A percentile compares a stretch with the other conserved stretches of the same genome.
phyloP scores from a whole-genome alignment of 495 filamentous ascomycete genomes.

The Hyaloscypha bicolor region DNA sequence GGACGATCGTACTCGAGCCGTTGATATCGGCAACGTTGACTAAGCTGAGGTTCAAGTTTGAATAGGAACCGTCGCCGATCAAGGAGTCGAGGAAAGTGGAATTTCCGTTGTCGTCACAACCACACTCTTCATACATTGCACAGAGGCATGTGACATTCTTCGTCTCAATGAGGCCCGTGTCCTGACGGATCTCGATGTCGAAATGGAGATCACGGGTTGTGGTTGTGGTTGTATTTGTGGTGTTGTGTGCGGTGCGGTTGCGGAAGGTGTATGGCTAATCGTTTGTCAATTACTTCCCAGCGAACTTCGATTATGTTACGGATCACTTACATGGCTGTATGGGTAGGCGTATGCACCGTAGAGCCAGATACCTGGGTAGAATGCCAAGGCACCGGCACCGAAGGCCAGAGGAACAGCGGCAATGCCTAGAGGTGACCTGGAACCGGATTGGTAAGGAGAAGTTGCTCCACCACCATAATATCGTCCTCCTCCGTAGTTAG shows the following conservation, averaged over 20 bases:
- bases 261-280: slow-evolving; percentile 55
- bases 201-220: neutral
- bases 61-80: slow-evolving; percentile 67
- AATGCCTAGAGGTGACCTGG: slow-evolving; percentile 56
- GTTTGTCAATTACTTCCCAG: too few species aligned
- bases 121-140: slow-evolving; percentile 68
- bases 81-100: slow-evolving; percentile 56
- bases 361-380: slow-evolving; percentile 59
- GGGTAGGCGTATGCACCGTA: slow-evolving; percentile 73
- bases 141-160: slow-evolving; percentile 77
- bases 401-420: slow-evolving; percentile 53
- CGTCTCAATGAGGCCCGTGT: slow-evolving; percentile 47
- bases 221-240: slow-evolving; percentile 19
- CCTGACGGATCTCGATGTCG: slow-evolving; percentile 27
- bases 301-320: neutral
- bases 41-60: slow-evolving; percentile 61
- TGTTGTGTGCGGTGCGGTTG: slow-evolving; percentile 50
- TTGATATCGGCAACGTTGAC: slow-evolving; percentile 69
- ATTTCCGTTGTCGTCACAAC: slow-evolving; percentile 73
- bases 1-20: slow-evolving; percentile 71
- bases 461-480: slow-evolving; percentile 81
- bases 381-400: slow-evolving; percentile 48
- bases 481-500: slow-evolving; percentile 63
- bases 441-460: slow-evolving; percentile 68
- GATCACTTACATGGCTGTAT: slow-evolving; percentile 44